Evolutionary conservation across 306 rosid species (phyloP), one percentile per base, ranked within the genome.

Genomic region (Sindora glabra): DNA sequence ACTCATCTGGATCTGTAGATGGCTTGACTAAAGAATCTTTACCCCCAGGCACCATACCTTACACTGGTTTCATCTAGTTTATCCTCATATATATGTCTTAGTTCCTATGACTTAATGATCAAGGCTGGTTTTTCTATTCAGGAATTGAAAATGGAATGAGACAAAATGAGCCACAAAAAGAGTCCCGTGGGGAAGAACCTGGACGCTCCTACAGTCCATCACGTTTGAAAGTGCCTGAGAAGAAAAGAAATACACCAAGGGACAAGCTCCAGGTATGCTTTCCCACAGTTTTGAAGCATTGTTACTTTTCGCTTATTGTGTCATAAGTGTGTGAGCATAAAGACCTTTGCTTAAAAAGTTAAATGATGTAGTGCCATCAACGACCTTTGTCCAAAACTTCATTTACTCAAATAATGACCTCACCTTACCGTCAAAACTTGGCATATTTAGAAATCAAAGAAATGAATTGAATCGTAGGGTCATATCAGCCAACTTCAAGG

Each of bases 181-280:
- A 40, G 15, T 16, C 47, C 12, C 62, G 65, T 42, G 40, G 18
- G 38, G 77, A 77, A 36, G 83, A 74, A 52, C 56, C 59, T 49
- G 42, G 34, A 34, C 34, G 12, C 67, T 69, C 45, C 61, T 49
- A 38, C 19, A 27, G 53, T 8, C 34, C 45, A 24, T 67, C 80
- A 49, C 65, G 64, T 50, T 68, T 22, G 62, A 78, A 70, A 64
- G 73, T 67, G 14, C 55, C n/a, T 45, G 82, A 68, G 71, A 82
- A 50, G 78, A 81, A 76, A 77, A 79, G 65, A 70, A 72, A 59
- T 16, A 23, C 60, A 46, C 33, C 30, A 2, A 88, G 73, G 68
- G 81, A 83, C 44, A 77, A 77, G 83, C 83, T 77, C 55, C 66
- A 34, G 10, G 64, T 48, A 58, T 62, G 70, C 72, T 53, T 36